Evolutionary conservation across 768 basidiomycete species (phyloP).

Genomic region (Glaciozyma martinii): DNA sequence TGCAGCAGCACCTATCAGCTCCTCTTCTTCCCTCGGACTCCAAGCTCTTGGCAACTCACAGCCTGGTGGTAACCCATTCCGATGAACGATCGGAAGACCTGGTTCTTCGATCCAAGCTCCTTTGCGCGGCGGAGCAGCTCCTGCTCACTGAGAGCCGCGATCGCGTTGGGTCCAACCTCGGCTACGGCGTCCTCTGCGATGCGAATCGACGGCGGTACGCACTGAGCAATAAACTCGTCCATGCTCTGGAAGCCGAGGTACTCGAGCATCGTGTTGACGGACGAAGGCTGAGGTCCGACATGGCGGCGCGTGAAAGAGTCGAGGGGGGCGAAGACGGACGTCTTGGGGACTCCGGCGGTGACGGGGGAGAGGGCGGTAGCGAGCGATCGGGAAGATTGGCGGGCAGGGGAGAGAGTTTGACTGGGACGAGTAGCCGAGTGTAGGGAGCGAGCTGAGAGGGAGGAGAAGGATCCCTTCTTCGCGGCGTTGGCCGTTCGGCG

Average conservation of each 20-base stretch:
- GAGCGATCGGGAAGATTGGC: background rate
- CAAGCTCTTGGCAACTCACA: constrained; percentile 44
- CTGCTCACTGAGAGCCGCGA: constrained; percentile 59
- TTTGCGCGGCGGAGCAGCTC: constrained; percentile 69
- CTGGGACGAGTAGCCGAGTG: background rate
- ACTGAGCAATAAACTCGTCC: constrained; percentile 74
- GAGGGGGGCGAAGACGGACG: constrained; percentile 65
- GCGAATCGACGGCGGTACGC: constrained; percentile 73
- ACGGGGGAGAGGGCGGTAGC: constrained; percentile 13
- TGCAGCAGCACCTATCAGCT: background rate
- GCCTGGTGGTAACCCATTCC: constrained; percentile 68
- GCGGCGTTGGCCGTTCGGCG: background rate
- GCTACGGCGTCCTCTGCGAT: constrained; percentile 52
- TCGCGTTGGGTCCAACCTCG: constrained; percentile 54
- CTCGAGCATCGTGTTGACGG: constrained; percentile 71
- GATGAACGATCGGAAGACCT: constrained; percentile 82
- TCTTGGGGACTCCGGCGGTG: constrained; percentile 6
- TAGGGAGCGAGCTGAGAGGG: background rate
- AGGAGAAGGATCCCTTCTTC: background rate
- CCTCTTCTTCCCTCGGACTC: background rate
- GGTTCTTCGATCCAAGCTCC: constrained; percentile 67
- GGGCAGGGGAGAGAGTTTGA: background rate
- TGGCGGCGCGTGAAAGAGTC: constrained; percentile 87
- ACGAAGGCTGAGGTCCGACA: constrained; percentile 79
- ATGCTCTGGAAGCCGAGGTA: constrained; percentile 75